These are phyloP conservation scores for Volvariella volvacea DNA, from an alignment of 1,284 basidiomycete species.

Conservation along the genomic window DNA sequence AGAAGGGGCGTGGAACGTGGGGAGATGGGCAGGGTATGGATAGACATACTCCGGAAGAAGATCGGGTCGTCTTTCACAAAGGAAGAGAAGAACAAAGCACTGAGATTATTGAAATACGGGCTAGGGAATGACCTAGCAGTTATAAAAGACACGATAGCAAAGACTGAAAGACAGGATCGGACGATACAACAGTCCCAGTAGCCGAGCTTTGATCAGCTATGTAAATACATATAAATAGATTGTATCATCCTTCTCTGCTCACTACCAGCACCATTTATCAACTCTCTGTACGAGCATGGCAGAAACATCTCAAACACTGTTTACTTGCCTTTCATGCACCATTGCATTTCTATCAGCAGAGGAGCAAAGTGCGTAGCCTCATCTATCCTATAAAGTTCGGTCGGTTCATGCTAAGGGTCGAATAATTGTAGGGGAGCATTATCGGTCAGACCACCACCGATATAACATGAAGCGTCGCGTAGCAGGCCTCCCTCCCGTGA, in stretches of 20 bases:
- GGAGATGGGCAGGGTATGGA: constrained; percentile 35
- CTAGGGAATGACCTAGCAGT: constrained; percentile 45
- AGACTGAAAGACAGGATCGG: constrained; percentile 61
- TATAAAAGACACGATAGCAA: constrained; percentile 59
- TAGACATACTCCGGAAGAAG: constrained; percentile 22
- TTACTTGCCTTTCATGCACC: constrained; percentile 90
- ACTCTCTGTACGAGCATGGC: too few species aligned
- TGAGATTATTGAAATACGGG: constrained; percentile 47
- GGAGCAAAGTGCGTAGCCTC: constrained; percentile 70
- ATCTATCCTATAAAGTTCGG: background rate
- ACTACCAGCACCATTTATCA: constrained; percentile 8
- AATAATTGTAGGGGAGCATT: constrained; percentile 61
- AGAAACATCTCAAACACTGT: constrained; percentile 30
- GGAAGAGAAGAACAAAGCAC: constrained; percentile 36
- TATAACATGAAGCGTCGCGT: constrained; percentile 99
- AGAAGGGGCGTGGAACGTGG: constrained; percentile 22
- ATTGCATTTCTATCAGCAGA: constrained; percentile 84
- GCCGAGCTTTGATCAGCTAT: constrained; percentile 15
- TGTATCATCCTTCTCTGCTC: background rate
- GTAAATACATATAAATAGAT: constrained; percentile 7
- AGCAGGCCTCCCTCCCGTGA: constrained; percentile 86
- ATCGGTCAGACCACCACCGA: constrained; percentile 91
- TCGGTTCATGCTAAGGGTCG: background rate
- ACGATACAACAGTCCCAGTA: constrained; percentile 61
- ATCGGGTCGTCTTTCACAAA: constrained; percentile 7